These are phyloP conservation scores for Pseudoturritis turrita DNA, from an alignment of 345 rosid species.

Conservation along the genomic window DNA sequence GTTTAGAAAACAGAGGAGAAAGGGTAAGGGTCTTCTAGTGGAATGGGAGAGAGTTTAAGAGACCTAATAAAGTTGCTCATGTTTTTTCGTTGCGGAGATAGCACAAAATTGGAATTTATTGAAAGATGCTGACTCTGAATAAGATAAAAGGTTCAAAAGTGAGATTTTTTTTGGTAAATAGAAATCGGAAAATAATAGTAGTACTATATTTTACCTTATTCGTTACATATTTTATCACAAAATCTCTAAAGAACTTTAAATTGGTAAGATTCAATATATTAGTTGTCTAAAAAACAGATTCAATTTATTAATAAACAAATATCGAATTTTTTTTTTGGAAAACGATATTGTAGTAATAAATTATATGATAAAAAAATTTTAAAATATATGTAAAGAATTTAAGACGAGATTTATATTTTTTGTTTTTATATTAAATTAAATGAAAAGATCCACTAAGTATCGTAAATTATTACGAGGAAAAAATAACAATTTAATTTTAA, in stretches of 20 bases:
- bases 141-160: not conserved
- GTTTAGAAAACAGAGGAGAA: slow-evolving; percentile 18
- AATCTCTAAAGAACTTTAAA: not conserved
- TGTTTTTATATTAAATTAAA: too few species aligned
- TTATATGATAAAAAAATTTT: too few species aligned
- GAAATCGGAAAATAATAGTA: not conserved
- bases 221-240: not conserved
- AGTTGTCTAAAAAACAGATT: too few species aligned
- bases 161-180: not conserved
- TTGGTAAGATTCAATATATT: too few species aligned
- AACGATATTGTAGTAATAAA: not conserved
- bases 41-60: slow-evolving; percentile 24
- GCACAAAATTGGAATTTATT: slow-evolving; percentile 6
- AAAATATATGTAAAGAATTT: not conserved
- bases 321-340: not conserved
- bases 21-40: slow-evolving; percentile 38
- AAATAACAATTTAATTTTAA: too few species aligned
- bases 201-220: too few species aligned
- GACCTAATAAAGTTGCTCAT: slow-evolving; percentile 33
- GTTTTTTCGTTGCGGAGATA: slow-evolving; percentile 1
- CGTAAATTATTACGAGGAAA: too few species aligned
- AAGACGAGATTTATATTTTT: too few species aligned
- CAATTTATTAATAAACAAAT: too few species aligned
- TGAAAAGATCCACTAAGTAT: too few species aligned
- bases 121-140: not conserved